Evolutionary conservation across 768 basidiomycete species (phyloP).

Genomic region (Russula sp.): DNA sequence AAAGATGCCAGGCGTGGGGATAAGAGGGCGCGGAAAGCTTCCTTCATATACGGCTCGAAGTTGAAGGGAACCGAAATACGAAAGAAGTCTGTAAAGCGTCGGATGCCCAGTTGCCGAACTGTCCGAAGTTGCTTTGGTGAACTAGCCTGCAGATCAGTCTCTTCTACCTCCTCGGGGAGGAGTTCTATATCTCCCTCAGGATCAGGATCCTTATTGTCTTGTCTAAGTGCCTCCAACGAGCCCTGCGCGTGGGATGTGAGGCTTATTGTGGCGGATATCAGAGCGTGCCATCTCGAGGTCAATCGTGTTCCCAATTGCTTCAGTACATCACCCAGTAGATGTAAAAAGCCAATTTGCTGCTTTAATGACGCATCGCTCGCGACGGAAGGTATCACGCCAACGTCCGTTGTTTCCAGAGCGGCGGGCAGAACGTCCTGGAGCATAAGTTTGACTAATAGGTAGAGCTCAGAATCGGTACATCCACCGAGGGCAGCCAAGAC

Average conservation of each 20-base stretch:
- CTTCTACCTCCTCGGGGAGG: constrained; percentile 35
- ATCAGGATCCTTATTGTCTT: constrained; percentile 38
- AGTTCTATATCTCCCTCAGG: constrained; percentile 35
- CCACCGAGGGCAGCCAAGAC: constrained; percentile 68
- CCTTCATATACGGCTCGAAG: constrained; percentile 64
- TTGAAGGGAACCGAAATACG: constrained; percentile 68
- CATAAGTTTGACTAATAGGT: constrained; percentile 83
- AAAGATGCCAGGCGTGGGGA: constrained; percentile 75
- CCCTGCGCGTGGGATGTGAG: constrained; percentile 64
- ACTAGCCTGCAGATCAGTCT: constrained; percentile 29
- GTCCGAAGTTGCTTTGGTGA: constrained; percentile 43
- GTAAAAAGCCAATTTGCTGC: constrained; percentile 83
- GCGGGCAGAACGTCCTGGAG: constrained; percentile 55
- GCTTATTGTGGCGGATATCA: constrained; percentile 67
- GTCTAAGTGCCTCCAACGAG: constrained; percentile 43
- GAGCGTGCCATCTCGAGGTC: constrained; percentile 64
- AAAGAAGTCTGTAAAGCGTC: constrained; percentile 88
- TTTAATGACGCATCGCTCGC: constrained; percentile 45
- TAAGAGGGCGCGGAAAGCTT: constrained; percentile 69
- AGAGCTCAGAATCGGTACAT: constrained; percentile 71
- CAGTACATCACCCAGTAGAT: constrained; percentile 79
- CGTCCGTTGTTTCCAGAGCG: constrained; percentile 29
- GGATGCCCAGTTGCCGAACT: constrained; percentile 80
- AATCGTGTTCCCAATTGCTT: constrained; percentile 77
- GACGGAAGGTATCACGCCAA: constrained; percentile 33